Evolutionary conservation across 108 stramenopile species (phyloP).

Genomic region (Cyclotella atomus): DNA sequence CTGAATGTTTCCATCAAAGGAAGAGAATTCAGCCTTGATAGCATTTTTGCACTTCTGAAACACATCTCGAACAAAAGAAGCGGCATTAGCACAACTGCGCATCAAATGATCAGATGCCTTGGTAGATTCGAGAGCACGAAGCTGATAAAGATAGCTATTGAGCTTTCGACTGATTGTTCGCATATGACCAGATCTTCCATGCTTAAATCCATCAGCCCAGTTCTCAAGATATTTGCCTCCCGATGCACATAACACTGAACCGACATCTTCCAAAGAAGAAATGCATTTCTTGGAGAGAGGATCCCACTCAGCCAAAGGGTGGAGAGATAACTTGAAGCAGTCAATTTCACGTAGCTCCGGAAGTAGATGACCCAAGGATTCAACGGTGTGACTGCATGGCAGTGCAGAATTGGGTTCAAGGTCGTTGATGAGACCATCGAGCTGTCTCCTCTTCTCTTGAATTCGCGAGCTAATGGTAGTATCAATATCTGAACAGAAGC

Average conservation of each 20-base stretch:
- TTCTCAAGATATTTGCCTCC: background rate
- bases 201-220: conserved; percentile 1
- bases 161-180: conserved; percentile 16
- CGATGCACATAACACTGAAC: background rate
- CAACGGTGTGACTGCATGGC: background rate
- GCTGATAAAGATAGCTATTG: conserved; percentile 17
- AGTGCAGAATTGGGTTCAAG: background rate
- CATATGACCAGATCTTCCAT: conserved; percentile 2
- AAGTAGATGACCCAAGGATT: conserved; percentile 19
- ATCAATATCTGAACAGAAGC: conserved; percentile 18
- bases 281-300: background rate
- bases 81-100: background rate
- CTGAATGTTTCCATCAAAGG: conserved; percentile 21
- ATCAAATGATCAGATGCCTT: conserved; percentile 21
- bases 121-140: conserved; percentile 10
- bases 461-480: conserved; percentile 7
- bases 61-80: background rate
- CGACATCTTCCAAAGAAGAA: background rate
- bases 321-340: background rate
- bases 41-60: conserved; percentile 4
- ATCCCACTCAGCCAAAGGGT: too few relatives aligned
- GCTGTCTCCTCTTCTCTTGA: conserved; percentile 17
- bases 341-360: conserved; percentile 40
- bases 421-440: background rate
- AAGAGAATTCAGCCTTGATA: conserved; percentile 11